Evolutionary conservation across 2,329 filamentous ascomycete genomes (phyloP).

Genomic region (Leptographium radiaticola): DNA sequence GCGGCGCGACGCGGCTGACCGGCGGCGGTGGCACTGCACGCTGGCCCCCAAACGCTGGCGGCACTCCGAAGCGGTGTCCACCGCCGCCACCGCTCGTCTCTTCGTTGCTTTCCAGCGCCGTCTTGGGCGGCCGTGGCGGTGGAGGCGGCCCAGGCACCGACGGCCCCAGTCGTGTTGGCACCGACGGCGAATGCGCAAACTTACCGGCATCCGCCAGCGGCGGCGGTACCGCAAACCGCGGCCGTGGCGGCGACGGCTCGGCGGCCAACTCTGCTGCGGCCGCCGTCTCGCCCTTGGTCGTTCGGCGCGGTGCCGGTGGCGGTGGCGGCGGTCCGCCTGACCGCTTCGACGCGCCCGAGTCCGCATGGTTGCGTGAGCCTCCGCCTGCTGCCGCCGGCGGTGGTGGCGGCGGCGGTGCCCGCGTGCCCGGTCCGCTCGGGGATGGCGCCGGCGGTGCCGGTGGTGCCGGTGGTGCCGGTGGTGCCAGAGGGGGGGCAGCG

Average conservation of each 20-base stretch:
- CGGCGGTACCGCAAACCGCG: conserved; percentile 72
- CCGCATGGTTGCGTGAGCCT: conserved; percentile 17
- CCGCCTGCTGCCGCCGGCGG: conserved; percentile 17
- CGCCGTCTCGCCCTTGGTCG: conserved; percentile 34
- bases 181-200: conserved; percentile 49
- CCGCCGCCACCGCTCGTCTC: conserved; percentile 23
- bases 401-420: conserved; percentile 29
- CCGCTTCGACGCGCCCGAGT: conserved; percentile 24
- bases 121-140: conserved; percentile 56
- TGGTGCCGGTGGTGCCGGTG: conserved; percentile 26
- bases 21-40: conserved; percentile 61
- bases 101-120: conserved; percentile 56
- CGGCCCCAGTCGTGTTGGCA: conserved; percentile 25
- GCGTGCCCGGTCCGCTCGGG: neutral
- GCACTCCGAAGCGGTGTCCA: conserved; percentile 56
- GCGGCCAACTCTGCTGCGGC: conserved; percentile 46
- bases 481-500: conserved; percentile 4
- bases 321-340: conserved; percentile 37
- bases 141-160: conserved; percentile 49
- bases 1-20: conserved; percentile 44
- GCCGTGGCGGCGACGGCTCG: conserved; percentile 58
- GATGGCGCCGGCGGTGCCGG: conserved; percentile 5
- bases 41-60: conserved; percentile 64
- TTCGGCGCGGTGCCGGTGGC: conserved; percentile 48
- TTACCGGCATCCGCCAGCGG: conserved; percentile 84